A percentile compares a stretch with the other conserved stretches of the same genome.
phyloP scores from a whole-genome alignment of 441 rosid genomes.

The Syzygium syzygioides region DNA sequence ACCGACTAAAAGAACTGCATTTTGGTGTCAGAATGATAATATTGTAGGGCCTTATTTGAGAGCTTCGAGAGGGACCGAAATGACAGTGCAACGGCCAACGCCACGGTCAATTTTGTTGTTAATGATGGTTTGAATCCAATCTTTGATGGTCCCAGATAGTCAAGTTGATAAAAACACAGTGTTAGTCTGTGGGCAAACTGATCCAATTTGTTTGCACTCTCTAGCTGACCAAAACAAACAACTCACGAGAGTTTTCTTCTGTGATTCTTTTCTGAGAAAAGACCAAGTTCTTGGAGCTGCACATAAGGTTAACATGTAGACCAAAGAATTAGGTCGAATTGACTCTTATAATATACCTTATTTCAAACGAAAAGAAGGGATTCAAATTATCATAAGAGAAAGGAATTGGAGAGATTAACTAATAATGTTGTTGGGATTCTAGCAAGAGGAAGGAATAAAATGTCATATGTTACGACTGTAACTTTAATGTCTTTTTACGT shows the following conservation, averaged over 20 bases:
- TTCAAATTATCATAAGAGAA: neutral
- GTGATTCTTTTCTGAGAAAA: neutral
- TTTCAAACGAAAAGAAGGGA: neutral
- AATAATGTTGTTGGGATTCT: neutral
- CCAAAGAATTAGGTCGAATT: too few relatives aligned
- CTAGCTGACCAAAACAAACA: neutral
- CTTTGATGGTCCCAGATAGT: neutral
- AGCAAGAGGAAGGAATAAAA: neutral
- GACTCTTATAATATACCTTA: too few relatives aligned
- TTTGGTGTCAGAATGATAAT: neutral
- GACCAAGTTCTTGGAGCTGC: neutral
- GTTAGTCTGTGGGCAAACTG: neutral
- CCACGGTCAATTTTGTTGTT: neutral
- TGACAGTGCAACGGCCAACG: neutral
- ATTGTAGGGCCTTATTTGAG: constrained; percentile 6
- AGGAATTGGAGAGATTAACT: neutral
- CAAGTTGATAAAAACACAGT: neutral
- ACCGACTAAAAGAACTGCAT: neutral
- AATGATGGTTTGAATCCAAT: neutral
- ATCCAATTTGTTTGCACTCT: neutral
- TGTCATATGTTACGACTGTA: neutral
- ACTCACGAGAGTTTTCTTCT: neutral
- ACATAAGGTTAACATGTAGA: neutral
- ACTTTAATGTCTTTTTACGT: neutral
- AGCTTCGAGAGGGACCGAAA: neutral